Conservation (phyloP, 83 land plant species). For the Picea abies region DNA sequence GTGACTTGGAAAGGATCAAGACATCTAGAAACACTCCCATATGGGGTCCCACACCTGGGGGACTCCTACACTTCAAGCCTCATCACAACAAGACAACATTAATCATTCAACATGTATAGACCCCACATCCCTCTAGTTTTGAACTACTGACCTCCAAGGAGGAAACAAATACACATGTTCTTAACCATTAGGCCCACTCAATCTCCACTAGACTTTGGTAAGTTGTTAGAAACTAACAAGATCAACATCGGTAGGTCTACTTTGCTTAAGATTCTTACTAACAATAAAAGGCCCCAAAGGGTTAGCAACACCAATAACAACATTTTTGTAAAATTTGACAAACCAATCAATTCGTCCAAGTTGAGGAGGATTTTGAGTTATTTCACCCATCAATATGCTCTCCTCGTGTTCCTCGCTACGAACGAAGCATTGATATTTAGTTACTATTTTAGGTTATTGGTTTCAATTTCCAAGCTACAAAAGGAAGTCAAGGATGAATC, state of each 20-base stretch:
- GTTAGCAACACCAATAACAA: constrained; percentile 14
- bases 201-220: too few relatives aligned
- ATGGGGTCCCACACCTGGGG: too few relatives aligned
- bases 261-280: constrained; percentile 62
- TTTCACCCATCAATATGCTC: constrained; percentile 75
- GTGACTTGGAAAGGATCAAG: too few relatives aligned
- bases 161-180: too few relatives aligned
- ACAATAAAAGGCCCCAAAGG: constrained; percentile 20
- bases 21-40: too few relatives aligned
- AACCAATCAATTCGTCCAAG: constrained; percentile 24
- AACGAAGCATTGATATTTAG: constrained; percentile 74
- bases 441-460: constrained; percentile 52
- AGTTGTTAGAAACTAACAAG: too few relatives aligned
- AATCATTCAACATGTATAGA: too few relatives aligned
- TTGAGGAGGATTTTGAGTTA: constrained; percentile 61
- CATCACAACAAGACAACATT: too few relatives aligned
- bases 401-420: constrained; percentile 83
- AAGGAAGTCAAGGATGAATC: constrained; percentile 43
- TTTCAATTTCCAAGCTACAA: constrained; percentile 19
- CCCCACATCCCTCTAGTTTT: too few relatives aligned
- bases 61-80: too few relatives aligned
- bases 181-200: too few relatives aligned
- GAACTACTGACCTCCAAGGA: too few relatives aligned
- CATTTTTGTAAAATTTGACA: constrained; percentile 27
- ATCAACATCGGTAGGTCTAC: constrained; percentile 79